Percentiles rank a stretch among this genome's conserved stretches.
Conservation (phyloP, 176 grass and related monocot species). For the Phoenix dactylifera region DNA sequence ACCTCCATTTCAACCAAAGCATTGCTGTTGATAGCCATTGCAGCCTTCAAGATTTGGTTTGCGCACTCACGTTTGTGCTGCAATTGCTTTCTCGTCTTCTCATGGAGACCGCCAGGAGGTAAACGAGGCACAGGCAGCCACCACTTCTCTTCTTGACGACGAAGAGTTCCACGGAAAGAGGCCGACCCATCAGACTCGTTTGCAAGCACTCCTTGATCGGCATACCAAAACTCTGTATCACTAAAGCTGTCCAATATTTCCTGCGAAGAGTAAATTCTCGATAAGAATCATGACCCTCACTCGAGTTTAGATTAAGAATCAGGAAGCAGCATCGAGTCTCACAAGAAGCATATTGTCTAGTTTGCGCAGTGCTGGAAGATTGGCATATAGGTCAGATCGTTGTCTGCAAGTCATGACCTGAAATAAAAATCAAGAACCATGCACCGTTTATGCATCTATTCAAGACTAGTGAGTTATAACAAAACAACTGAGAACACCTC, state of each 20-base stretch:
- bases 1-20: constrained; percentile 61
- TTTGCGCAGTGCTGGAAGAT: constrained; percentile 85
- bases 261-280: constrained; percentile 17
- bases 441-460: too few relatives aligned
- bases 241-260: constrained; percentile 80
- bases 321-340: constrained; percentile 22
- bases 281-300: background rate
- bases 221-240: constrained; percentile 94
- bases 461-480: too few relatives aligned
- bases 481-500: too few relatives aligned
- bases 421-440: constrained; percentile 4
- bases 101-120: constrained; percentile 32
- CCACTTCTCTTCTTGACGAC: constrained; percentile 53
- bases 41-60: constrained; percentile 61
- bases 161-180: constrained; percentile 20
- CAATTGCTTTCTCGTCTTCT: constrained; percentile 40
- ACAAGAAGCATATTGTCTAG: constrained; percentile 95
- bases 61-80: constrained; percentile 57
- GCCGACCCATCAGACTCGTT: constrained; percentile 64
- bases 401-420: constrained; percentile 91
- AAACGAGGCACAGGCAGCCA: constrained; percentile 57
- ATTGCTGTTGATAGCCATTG: constrained; percentile 72
- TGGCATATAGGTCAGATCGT: constrained; percentile 69
- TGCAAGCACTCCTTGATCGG: constrained; percentile 82
- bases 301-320: background rate